Percentiles rank a stretch among this genome's conserved stretches.
Evolutionary conservation across 257 asterid species (phyloP).

Genomic region (Mitragyna speciosa): DNA sequence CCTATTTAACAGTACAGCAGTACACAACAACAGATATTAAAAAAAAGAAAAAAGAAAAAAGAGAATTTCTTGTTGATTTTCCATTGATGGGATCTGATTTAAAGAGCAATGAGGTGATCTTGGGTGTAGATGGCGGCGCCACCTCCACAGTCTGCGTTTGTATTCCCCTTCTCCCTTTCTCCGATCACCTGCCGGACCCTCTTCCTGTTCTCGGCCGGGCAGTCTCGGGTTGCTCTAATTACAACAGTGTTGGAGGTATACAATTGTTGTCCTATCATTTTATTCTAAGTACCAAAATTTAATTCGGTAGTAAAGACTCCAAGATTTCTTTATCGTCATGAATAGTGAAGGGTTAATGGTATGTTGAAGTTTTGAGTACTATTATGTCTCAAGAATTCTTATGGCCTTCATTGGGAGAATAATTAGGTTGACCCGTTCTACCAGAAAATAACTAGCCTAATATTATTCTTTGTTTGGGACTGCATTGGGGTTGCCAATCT

Average conservation of each 20-base stretch:
- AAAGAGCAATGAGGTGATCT: slow-evolving; percentile 28
- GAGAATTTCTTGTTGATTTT: not conserved
- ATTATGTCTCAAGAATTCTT: not conserved
- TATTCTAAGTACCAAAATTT: not conserved
- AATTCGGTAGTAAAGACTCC: not conserved
- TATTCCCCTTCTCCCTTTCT: slow-evolving; percentile 53
- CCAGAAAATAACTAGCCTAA: no score
- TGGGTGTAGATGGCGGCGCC: slow-evolving; percentile 46
- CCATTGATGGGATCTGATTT: slow-evolving; percentile 29
- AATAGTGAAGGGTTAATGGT: not conserved
- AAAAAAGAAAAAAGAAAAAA: no score
- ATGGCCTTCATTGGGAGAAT: no score
- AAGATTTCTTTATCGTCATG: not conserved
- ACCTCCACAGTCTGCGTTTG: slow-evolving; percentile 75
- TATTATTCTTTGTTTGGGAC: no score
- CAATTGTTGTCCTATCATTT: not conserved
- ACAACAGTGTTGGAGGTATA: slow-evolving; percentile 95
- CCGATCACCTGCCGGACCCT: slow-evolving; percentile 66
- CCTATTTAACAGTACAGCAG: no score
- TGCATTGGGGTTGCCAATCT: no score
- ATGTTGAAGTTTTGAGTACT: not conserved
- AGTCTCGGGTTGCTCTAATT: slow-evolving; percentile 80
- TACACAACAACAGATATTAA: no score
- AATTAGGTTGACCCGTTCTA: no score
- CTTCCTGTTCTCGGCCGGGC: slow-evolving; percentile 76